phyloP scores from a whole-genome alignment of 2,329 filamentous ascomycete species.

The Colletotrichum sp. region DNA sequence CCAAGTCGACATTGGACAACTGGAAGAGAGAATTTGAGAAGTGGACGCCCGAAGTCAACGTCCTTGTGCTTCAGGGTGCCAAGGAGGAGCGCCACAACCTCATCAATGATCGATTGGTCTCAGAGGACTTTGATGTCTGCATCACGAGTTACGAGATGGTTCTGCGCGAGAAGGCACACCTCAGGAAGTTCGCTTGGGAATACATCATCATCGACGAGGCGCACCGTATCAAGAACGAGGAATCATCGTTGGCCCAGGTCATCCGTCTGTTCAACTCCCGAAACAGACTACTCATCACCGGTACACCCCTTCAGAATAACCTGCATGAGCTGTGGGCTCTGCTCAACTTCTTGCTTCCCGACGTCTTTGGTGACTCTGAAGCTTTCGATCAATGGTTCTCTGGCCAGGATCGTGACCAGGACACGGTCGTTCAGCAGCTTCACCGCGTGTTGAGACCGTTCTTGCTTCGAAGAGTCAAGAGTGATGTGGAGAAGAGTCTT shows the following conservation, averaged over 20 bases:
- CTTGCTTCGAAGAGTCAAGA: conserved; percentile 93
- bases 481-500: conserved; percentile 96
- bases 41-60: conserved; percentile 96
- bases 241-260: conserved; percentile 94
- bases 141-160: conserved; percentile 99
- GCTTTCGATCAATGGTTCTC: conserved; percentile 99
- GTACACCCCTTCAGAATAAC: conserved; percentile 97
- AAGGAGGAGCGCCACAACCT: conserved; percentile 91
- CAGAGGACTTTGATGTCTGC: conserved; percentile 96
- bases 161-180: conserved; percentile 87
- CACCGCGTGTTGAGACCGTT: conserved; percentile 94
- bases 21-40: conserved; percentile 94
- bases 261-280: conserved; percentile 96
- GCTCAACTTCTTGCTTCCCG: conserved; percentile 95
- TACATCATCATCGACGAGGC: conserved; percentile 99
- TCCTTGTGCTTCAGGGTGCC: conserved; percentile 89
- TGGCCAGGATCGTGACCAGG: conserved; percentile 86
- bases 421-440: conserved; percentile 93
- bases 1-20: conserved; percentile 97
- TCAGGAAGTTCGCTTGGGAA: conserved; percentile 99
- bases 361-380: conserved; percentile 95
- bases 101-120: conserved; percentile 89
- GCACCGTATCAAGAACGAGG: conserved; percentile 99
- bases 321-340: conserved; percentile 97
- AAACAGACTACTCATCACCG: conserved; percentile 93